These are phyloP conservation scores for Suillus spraguei DNA, from an alignment of 768 basidiomycete species.

Conservation along the genomic window DNA sequence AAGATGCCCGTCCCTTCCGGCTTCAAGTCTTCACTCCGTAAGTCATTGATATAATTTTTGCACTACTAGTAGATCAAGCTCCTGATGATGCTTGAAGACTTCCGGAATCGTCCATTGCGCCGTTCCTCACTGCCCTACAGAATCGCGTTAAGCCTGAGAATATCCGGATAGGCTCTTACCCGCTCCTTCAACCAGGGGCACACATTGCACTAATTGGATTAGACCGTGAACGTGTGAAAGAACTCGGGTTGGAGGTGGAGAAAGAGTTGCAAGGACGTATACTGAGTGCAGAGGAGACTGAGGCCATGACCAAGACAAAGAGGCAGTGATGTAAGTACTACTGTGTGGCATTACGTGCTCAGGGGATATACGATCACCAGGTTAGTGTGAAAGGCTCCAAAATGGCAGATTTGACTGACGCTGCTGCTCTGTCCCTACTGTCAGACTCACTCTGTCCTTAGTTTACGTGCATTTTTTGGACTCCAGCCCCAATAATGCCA, in stretches of 20 bases:
- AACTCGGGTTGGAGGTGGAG: conserved; percentile 66
- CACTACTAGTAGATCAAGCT: background rate
- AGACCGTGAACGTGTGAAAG: conserved; percentile 47
- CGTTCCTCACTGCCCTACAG: conserved; percentile 81
- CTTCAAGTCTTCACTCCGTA: conserved; percentile 86
- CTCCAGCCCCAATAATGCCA: too few species aligned
- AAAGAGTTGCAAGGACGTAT: conserved; percentile 56
- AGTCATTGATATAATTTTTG: conserved; percentile 16
- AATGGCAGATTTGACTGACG: background rate
- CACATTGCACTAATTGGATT: conserved; percentile 63
- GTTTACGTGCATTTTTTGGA: too few species aligned
- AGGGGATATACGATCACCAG: background rate
- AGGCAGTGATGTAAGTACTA: conserved; percentile 1
- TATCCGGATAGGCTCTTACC: conserved; percentile 85
- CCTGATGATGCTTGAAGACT: conserved; percentile 36
- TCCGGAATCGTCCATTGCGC: conserved; percentile 85
- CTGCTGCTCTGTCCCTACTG: too few species aligned
- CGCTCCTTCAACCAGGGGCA: conserved; percentile 58
- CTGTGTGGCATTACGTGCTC: background rate
- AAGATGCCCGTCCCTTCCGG: conserved; percentile 69
- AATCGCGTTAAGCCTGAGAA: conserved; percentile 71
- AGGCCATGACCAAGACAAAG: conserved; percentile 40
- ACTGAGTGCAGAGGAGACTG: conserved; percentile 69
- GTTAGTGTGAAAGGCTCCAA: background rate
- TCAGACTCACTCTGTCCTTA: too few species aligned